These are phyloP conservation scores for Gypsophila paniculata DNA, from an alignment of 179 eudicot species.

Conservation along the genomic window DNA sequence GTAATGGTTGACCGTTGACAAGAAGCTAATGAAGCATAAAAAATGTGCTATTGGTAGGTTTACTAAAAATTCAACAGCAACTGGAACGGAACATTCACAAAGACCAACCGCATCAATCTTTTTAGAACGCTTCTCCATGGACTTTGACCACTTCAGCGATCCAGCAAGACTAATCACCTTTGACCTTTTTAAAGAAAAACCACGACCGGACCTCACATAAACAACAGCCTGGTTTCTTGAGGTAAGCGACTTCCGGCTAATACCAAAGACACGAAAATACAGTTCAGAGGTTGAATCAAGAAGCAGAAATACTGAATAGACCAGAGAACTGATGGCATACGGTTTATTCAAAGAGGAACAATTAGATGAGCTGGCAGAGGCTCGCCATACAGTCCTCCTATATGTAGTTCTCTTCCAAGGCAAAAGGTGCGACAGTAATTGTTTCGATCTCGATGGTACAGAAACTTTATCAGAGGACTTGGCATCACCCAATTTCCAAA, in stretches of 20 bases:
- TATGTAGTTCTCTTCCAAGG: slow-evolving; percentile 84
- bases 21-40: slow-evolving; percentile 12
- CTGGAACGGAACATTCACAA: not conserved
- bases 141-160: slow-evolving; percentile 90
- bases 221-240: slow-evolving; percentile 67
- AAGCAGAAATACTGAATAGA: slow-evolving; percentile 16
- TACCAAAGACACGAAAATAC: slow-evolving; percentile 14
- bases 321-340: slow-evolving; percentile 30
- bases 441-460: slow-evolving; percentile 36
- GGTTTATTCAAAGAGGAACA: slow-evolving; percentile 37
- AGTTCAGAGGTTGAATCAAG: slow-evolving; percentile 19
- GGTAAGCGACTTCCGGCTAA: slow-evolving; percentile 58
- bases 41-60: not conserved
- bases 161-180: slow-evolving; percentile 85
- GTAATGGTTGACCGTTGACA: not conserved
- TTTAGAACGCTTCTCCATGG: slow-evolving; percentile 68
- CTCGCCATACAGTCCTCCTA: slow-evolving; percentile 50
- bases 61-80: not conserved
- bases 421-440: slow-evolving; percentile 51
- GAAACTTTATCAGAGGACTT: slow-evolving; percentile 46
- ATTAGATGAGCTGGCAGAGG: slow-evolving; percentile 32
- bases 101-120: slow-evolving; percentile 75
- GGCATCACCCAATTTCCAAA: slow-evolving; percentile 65
- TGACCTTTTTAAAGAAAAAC: slow-evolving; percentile 79
- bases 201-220: slow-evolving; percentile 73